Percentiles rank a stretch among this genome's conserved stretches.
Evolutionary conservation across 352 stramenopile genomes (phyloP).

Genomic region (Globisporangium emineosum): DNA sequence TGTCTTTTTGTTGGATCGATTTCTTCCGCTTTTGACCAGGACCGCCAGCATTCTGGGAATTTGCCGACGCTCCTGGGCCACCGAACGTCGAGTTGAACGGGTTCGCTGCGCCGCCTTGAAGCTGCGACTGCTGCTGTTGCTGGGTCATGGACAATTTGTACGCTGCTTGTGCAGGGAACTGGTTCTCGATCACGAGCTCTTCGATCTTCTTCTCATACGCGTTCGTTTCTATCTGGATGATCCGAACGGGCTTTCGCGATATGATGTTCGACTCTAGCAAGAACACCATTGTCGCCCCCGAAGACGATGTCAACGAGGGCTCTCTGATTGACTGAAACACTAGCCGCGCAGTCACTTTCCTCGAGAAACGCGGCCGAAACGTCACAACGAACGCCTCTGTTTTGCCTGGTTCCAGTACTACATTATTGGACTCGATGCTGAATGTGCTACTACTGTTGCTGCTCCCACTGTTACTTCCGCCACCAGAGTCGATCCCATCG

Average conservation of each 20-base stretch:
- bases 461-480: background rate
- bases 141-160: conserved; percentile 82
- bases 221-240: conserved; percentile 77
- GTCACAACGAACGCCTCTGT: conserved; percentile 77
- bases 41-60: background rate
- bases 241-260: conserved; percentile 63
- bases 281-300: conserved; percentile 87
- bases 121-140: conserved; percentile 14
- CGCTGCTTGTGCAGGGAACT: conserved; percentile 65
- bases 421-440: conserved; percentile 59
- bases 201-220: conserved; percentile 78
- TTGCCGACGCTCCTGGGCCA: background rate
- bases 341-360: conserved; percentile 79
- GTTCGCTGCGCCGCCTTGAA: background rate
- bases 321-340: conserved; percentile 83
- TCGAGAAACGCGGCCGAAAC: conserved; percentile 81
- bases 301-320: conserved; percentile 17
- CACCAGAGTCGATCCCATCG: conserved; percentile 31
- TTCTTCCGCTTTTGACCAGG: conserved; percentile 9
- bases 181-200: conserved; percentile 86
- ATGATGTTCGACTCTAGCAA: conserved; percentile 84
- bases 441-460: conserved; percentile 42
- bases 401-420: conserved; percentile 78
- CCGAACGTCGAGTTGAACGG: background rate
- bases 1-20: conserved; percentile 14